phyloP scores from a whole-genome alignment of 495 filamentous ascomycete genomes.

The Aspergillus asperescens region DNA sequence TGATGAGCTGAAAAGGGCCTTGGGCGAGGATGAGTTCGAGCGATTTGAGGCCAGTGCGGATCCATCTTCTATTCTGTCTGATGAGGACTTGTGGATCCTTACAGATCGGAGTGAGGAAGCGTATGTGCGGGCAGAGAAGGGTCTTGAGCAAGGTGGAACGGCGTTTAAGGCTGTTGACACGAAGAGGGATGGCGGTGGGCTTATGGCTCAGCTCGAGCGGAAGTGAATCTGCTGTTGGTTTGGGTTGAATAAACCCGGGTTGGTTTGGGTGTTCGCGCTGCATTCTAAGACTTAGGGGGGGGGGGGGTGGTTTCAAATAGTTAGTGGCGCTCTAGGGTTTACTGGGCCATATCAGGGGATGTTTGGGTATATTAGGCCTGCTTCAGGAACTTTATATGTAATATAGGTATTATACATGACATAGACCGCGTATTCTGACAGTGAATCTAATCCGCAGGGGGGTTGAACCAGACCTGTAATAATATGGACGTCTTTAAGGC shows the following conservation, averaged over 20 bases:
- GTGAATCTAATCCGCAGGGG: not conserved
- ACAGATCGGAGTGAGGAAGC: constrained; percentile 84
- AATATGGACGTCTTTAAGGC: no score
- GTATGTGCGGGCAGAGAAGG: constrained; percentile 73
- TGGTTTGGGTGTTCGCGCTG: not conserved
- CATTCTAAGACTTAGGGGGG: no score
- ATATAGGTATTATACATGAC: constrained; percentile 20
- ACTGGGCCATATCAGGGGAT: not conserved
- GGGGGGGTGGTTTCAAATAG: no score
- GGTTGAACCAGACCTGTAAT: no score
- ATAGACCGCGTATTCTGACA: constrained; percentile 7
- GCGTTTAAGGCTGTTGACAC: constrained; percentile 43
- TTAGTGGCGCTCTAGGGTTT: not conserved
- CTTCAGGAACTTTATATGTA: not conserved
- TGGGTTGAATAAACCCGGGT: not conserved
- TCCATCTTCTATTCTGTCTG: constrained; percentile 58
- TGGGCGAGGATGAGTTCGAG: constrained; percentile 50
- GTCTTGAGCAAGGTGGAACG: constrained; percentile 43
- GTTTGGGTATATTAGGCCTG: not conserved
- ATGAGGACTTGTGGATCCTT: constrained; percentile 71
- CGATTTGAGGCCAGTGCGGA: constrained; percentile 52
- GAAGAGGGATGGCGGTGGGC: constrained; percentile 30
- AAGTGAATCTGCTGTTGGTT: constrained; percentile 10
- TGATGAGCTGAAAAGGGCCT: constrained; percentile 41
- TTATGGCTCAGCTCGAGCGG: constrained; percentile 29